phyloP scores from a whole-genome alignment of 768 basidiomycete genomes.

The Cyathus striatus region DNA sequence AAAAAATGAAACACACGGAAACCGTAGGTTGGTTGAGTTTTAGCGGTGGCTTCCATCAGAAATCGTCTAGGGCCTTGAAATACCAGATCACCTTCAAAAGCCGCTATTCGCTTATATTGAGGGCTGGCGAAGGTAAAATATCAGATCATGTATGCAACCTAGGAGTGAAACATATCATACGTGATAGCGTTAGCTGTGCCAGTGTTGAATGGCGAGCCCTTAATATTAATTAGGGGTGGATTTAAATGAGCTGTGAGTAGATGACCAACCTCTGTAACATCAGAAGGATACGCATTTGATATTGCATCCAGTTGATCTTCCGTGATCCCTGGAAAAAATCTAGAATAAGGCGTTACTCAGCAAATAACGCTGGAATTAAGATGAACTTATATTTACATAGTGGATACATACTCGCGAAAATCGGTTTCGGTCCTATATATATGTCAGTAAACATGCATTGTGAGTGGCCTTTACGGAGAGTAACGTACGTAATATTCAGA shows the following conservation, averaged over 20 bases:
- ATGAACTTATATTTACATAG: slow-evolving; percentile 6
- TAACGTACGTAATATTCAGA: slow-evolving; percentile 16
- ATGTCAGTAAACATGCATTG: slow-evolving; percentile 7
- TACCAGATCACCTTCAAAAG: slow-evolving; percentile 22
- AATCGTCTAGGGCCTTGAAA: slow-evolving; percentile 31
- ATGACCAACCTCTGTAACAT: slow-evolving; percentile 10
- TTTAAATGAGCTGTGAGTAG: background rate
- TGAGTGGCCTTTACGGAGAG: slow-evolving; percentile 7
- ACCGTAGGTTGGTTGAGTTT: slow-evolving; percentile 24
- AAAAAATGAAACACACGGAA: slow-evolving; percentile 22
- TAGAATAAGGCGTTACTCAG: background rate
- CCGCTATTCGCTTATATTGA: slow-evolving; percentile 20
- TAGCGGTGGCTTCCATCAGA: slow-evolving; percentile 21
- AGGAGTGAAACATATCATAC: slow-evolving; percentile 2
- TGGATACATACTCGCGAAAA: slow-evolving; percentile 9
- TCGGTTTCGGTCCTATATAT: slow-evolving; percentile 11
- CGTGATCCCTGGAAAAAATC: slow-evolving; percentile 8
- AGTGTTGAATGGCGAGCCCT: slow-evolving; percentile 21
- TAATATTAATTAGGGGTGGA: background rate
- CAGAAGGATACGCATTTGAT: slow-evolving; percentile 15
- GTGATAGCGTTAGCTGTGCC: slow-evolving; percentile 12
- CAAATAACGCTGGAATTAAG: background rate
- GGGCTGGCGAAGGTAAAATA: slow-evolving; percentile 19
- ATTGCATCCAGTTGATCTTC: slow-evolving; percentile 8
- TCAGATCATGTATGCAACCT: too few species aligned